Conservation (phyloP, 345 rosid species). For the Streptanthus diversifolius region DNA sequence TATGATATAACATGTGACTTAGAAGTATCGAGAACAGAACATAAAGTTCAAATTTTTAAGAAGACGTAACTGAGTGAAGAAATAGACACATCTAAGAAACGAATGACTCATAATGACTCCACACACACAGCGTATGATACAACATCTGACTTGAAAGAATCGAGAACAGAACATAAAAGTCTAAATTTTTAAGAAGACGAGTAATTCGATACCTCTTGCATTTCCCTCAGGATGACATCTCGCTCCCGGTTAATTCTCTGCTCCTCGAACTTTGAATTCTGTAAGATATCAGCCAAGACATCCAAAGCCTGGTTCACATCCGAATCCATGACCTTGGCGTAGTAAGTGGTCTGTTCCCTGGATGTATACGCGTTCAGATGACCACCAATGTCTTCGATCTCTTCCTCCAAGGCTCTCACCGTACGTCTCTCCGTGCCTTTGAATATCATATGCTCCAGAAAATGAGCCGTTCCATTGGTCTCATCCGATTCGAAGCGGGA, state of each 20-base stretch:
- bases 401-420: constrained; percentile 69
- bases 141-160: neutral
- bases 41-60: neutral
- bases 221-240: constrained; percentile 71
- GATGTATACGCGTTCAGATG: constrained; percentile 92
- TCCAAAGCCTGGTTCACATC: constrained; percentile 66
- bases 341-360: constrained; percentile 94
- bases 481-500: constrained; percentile 85
- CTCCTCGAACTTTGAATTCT: constrained; percentile 74
- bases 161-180: neutral
- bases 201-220: constrained; percentile 59
- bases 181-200: neutral
- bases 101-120: neutral
- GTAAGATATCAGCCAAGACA: constrained; percentile 88
- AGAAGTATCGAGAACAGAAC: neutral
- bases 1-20: neutral
- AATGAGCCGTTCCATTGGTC: constrained; percentile 91
- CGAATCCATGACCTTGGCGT: constrained; percentile 81
- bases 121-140: neutral
- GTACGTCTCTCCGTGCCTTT: constrained; percentile 78
- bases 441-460: constrained; percentile 96
- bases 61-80: neutral
- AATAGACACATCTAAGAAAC: neutral
- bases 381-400: constrained; percentile 95
- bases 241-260: constrained; percentile 63